phyloP scores from a whole-genome alignment of 257 asterid species.

The Solanum sitiens region DNA sequence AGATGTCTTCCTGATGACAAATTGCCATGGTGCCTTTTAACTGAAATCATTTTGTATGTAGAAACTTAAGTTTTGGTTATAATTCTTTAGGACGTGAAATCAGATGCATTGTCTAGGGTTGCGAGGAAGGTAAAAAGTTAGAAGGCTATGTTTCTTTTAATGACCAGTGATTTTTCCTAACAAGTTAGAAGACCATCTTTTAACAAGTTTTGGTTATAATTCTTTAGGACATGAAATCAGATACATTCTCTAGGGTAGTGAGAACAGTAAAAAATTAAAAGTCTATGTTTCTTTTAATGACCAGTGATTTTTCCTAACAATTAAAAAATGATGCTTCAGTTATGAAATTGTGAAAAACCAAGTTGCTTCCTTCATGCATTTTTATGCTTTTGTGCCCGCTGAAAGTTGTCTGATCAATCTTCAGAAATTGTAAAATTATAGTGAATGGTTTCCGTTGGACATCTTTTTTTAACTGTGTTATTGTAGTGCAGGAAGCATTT shows the following conservation, averaged over 20 bases:
- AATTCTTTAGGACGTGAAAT: background rate
- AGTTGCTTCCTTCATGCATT: background rate
- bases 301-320: background rate
- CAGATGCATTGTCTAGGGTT: background rate
- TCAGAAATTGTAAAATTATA: background rate
- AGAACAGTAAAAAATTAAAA: background rate
- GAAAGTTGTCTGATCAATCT: background rate
- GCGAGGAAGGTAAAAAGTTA: background rate
- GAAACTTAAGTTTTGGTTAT: background rate
- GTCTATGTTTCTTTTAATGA: background rate
- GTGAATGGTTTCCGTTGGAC: background rate
- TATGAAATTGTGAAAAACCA: background rate
- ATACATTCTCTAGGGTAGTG: background rate
- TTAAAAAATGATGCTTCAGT: background rate
- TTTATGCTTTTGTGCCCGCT: background rate
- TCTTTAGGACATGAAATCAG: background rate
- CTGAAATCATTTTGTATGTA: background rate
- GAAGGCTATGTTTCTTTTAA: background rate
- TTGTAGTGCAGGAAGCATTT: slow-evolving; percentile 58
- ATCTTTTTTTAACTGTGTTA: background rate
- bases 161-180: background rate
- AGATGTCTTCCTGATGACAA: background rate
- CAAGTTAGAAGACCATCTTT: background rate
- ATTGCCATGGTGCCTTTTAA: background rate
- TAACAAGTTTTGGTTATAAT: background rate